Conservation (phyloP, 2,329 filamentous ascomycete genomes). For the Stagonosporopsis vannaccii region DNA sequence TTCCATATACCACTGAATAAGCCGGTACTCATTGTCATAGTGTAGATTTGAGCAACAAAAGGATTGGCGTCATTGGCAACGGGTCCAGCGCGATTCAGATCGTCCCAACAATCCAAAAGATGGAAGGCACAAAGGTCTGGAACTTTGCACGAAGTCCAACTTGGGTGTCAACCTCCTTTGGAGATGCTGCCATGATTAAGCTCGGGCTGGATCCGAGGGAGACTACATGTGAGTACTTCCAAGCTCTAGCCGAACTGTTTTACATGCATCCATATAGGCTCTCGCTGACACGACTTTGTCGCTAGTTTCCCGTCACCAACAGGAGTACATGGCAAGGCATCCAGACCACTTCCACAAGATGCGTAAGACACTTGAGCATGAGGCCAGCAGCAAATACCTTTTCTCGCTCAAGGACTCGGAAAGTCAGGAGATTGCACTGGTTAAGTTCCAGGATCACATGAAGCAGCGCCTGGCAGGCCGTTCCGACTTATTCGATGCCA, state of each 20-base stretch:
- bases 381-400: background rate
- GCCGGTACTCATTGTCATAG: constrained; percentile 16
- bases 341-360: constrained; percentile 44
- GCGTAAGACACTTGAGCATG: constrained; percentile 14
- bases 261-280: background rate
- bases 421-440: background rate
- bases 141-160: constrained; percentile 47
- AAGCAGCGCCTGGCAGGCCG: constrained; percentile 44
- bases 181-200: constrained; percentile 18
- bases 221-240: background rate
- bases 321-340: constrained; percentile 16
- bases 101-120: constrained; percentile 49
- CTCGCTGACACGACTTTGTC: background rate
- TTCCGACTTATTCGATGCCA: constrained; percentile 51
- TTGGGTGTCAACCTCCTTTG: constrained; percentile 47
- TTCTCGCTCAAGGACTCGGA: constrained; percentile 1
- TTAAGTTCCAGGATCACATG: constrained; percentile 41
- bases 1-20: constrained; percentile 4
- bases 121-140: constrained; percentile 39
- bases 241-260: background rate
- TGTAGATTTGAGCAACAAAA: constrained; percentile 43
- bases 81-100: constrained; percentile 53
- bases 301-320: background rate
- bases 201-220: background rate
- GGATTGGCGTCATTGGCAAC: constrained; percentile 46